phyloP scores from a whole-genome alignment of 2,329 filamentous ascomycete genomes.

The Chrysoporthe deuterocubensis region DNA sequence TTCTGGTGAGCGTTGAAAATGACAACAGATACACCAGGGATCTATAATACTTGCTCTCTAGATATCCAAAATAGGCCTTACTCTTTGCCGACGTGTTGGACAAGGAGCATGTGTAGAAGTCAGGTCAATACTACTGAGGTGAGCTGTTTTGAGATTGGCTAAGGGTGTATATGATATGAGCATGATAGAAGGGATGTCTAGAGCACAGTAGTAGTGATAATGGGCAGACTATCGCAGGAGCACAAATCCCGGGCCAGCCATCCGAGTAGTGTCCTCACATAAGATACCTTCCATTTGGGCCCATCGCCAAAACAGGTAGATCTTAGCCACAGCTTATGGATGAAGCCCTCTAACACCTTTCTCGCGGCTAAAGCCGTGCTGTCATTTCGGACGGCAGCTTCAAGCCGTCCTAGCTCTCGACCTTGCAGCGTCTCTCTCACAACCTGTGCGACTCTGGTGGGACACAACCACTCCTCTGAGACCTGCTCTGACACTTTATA shows the following conservation, averaged over 20 bases:
- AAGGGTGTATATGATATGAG: too few relatives aligned
- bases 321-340: not conserved
- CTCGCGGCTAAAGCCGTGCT: not conserved
- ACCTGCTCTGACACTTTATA: not conserved
- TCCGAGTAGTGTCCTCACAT: not conserved
- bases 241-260: not conserved
- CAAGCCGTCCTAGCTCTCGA: not conserved
- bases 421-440: not conserved
- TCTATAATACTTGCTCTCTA: too few relatives aligned
- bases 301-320: constrained; percentile 17
- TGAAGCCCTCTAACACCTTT: not conserved
- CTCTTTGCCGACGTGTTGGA: too few relatives aligned
- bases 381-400: not conserved
- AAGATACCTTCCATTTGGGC: constrained; percentile 9
- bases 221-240: not conserved
- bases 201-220: not conserved
- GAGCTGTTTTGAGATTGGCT: too few relatives aligned
- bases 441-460: not conserved
- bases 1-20: too few relatives aligned
- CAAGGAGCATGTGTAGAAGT: too few relatives aligned
- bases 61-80: too few relatives aligned
- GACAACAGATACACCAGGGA: too few relatives aligned
- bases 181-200: not conserved
- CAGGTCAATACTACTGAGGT: too few relatives aligned
- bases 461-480: not conserved